phyloP scores from a whole-genome alignment of 2,329 filamentous ascomycete species.

The Pseudogymnoascus pannorum region DNA sequence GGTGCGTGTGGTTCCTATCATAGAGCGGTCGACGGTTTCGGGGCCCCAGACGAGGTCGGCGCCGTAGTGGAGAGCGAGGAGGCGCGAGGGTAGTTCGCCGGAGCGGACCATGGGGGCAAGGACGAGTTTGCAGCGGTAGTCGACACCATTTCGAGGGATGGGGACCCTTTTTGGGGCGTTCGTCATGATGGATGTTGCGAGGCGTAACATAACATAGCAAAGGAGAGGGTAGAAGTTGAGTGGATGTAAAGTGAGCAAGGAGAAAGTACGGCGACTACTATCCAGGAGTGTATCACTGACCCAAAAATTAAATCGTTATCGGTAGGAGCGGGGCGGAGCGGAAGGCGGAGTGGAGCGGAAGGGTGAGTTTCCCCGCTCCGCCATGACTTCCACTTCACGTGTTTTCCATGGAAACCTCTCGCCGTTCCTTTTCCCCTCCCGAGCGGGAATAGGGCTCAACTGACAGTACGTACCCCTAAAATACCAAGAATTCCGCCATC shows the following conservation, averaged over 20 bases:
- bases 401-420: not conserved
- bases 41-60: conserved; percentile 97
- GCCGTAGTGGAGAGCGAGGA: conserved; percentile 87
- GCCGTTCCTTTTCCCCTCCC: not conserved
- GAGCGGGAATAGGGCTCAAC: not conserved
- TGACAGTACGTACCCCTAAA: not conserved
- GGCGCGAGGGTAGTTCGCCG: conserved; percentile 85
- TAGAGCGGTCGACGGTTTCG: conserved; percentile 85
- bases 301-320: conserved; percentile 7
- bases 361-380: not conserved
- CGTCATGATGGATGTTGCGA: conserved; percentile 49
- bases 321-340: not conserved
- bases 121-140: conserved; percentile 89
- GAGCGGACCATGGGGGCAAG: conserved; percentile 97
- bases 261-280: not conserved
- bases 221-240: not conserved
- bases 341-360: not conserved
- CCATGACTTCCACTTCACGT: not conserved
- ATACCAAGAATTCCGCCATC: not conserved
- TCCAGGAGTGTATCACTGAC: not conserved
- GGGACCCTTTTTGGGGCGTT: conserved; percentile 60
- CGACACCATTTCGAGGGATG: conserved; percentile 80
- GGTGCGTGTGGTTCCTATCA: conserved; percentile 78
- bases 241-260: not conserved
- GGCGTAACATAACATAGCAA: conserved; percentile 27